These are phyloP conservation scores for Coix lacrymajobi DNA, from an alignment of 176 grass and related monocot genomes.

Conservation along the genomic window DNA sequence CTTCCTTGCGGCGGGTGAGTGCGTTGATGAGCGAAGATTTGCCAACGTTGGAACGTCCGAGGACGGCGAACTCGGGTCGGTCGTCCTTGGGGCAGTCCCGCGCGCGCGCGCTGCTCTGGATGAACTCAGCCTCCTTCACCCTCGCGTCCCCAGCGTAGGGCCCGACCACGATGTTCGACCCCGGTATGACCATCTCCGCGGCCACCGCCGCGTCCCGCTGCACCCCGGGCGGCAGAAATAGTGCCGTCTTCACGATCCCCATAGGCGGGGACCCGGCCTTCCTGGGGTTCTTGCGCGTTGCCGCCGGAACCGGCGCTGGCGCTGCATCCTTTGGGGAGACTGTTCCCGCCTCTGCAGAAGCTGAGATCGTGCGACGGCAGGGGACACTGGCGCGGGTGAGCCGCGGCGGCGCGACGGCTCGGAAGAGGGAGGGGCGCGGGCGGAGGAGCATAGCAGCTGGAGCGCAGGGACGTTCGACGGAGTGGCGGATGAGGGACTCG, in stretches of 20 bases:
- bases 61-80: constrained; percentile 82
- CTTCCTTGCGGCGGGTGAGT: constrained; percentile 81
- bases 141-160: constrained; percentile 74
- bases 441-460: constrained; percentile 40
- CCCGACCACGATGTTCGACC: constrained; percentile 85
- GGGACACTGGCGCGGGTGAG: constrained; percentile 1
- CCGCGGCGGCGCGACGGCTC: constrained; percentile 17
- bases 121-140: constrained; percentile 71
- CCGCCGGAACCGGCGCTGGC: background rate
- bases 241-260: constrained; percentile 33
- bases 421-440: constrained; percentile 27
- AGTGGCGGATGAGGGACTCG: constrained; percentile 18
- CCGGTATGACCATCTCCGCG: constrained; percentile 71
- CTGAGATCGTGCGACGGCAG: constrained; percentile 19
- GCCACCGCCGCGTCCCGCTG: constrained; percentile 30
- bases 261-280: background rate
- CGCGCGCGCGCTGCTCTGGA: constrained; percentile 65
- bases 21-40: constrained; percentile 93
- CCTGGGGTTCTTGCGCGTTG: background rate
- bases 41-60: constrained; percentile 85
- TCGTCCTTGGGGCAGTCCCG: constrained; percentile 77
- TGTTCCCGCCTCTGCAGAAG: background rate
- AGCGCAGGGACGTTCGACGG: constrained; percentile 12
- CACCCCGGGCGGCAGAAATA: constrained; percentile 83
- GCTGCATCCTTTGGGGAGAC: background rate